Conservation (phyloP, 345 rosid species). For the Arabidopsis suecica region DNA sequence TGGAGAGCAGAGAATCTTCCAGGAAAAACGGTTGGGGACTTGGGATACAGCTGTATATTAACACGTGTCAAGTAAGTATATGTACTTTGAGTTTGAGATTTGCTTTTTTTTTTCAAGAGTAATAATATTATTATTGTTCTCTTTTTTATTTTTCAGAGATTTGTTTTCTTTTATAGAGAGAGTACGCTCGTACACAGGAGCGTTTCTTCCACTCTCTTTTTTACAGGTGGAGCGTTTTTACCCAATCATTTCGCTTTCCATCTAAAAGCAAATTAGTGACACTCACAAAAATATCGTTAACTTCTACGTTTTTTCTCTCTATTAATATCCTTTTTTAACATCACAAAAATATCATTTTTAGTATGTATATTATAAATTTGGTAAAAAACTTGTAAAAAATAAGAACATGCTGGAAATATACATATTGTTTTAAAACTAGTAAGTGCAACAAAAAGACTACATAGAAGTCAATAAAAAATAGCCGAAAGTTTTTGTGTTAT, state of each 20-base stretch:
- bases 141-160: slow-evolving; percentile 27
- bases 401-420: slow-evolving; percentile 19
- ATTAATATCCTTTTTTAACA: slow-evolving; percentile 8
- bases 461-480: slow-evolving; percentile 40
- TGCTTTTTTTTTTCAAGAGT: slow-evolving; percentile 3
- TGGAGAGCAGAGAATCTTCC: slow-evolving; percentile 56
- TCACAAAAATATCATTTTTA: too few relatives aligned
- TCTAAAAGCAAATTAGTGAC: slow-evolving; percentile 19
- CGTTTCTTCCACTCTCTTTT: slow-evolving; percentile 54
- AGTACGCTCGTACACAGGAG: slow-evolving; percentile 46
- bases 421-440: neutral
- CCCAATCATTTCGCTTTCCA: slow-evolving; percentile 47
- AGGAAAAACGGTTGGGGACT: slow-evolving; percentile 70
- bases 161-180: slow-evolving; percentile 12
- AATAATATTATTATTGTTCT: neutral
- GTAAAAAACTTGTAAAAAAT: neutral
- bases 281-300: slow-evolving; percentile 17
- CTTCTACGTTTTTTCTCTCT: slow-evolving; percentile 24
- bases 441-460: slow-evolving; percentile 32
- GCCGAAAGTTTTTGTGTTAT: slow-evolving; percentile 43
- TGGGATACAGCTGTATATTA: slow-evolving; percentile 82
- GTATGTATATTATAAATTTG: neutral
- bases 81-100: slow-evolving; percentile 37
- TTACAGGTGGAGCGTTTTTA: slow-evolving; percentile 42
- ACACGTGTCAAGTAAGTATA: slow-evolving; percentile 71